Conservation (phyloP, 2,329 filamentous ascomycete species). For the Onygenales sp. region DNA sequence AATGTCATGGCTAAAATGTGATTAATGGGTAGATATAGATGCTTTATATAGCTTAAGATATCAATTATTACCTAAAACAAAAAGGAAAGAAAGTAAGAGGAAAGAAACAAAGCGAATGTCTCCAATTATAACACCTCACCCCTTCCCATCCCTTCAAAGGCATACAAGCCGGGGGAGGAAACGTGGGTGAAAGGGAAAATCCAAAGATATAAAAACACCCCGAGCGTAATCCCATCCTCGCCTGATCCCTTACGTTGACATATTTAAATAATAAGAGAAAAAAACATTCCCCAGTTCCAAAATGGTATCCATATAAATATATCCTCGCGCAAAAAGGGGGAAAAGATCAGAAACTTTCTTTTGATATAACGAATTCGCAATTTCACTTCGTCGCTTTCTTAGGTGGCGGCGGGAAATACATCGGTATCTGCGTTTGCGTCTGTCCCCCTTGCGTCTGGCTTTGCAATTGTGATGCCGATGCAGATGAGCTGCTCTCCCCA, state of each 20-base stretch:
- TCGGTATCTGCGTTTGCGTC: constrained; percentile 12
- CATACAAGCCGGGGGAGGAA: neutral
- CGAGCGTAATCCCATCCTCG: too few relatives aligned
- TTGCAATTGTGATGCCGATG: neutral
- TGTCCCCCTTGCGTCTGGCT: neutral
- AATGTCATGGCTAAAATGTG: too few relatives aligned
- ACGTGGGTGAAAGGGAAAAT: neutral
- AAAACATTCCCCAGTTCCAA: too few relatives aligned
- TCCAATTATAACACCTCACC: neutral
- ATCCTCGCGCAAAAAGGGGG: too few relatives aligned
- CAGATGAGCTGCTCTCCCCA: neutral
- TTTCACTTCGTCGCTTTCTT: constrained; percentile 24
- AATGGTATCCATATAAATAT: too few relatives aligned
- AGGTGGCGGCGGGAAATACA: constrained; percentile 37
- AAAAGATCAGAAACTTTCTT: neutral
- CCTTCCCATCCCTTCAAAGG: neutral
- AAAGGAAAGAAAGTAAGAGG: neutral
- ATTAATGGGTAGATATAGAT: too few relatives aligned
- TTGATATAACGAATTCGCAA: neutral
- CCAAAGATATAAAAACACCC: too few relatives aligned
- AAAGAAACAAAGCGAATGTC: neutral
- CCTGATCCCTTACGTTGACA: too few relatives aligned
- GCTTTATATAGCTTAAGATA: too few relatives aligned
- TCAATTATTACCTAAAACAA: neutral
- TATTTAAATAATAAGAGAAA: too few relatives aligned